Evolutionary conservation across 139 green algal species (phyloP).

Genomic region (Tetradesmus lagerheimii): DNA sequence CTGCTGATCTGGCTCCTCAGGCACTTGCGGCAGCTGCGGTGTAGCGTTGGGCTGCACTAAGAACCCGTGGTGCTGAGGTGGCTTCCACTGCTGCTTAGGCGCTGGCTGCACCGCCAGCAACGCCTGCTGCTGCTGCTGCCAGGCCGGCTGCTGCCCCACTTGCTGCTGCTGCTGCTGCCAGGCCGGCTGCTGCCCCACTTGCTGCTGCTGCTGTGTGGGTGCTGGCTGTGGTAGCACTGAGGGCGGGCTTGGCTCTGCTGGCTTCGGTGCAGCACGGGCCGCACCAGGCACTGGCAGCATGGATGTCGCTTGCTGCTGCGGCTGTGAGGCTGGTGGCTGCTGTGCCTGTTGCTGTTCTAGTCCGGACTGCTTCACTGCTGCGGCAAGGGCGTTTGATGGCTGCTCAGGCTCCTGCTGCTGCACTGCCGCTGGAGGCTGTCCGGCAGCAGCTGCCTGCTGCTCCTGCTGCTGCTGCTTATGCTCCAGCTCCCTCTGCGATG

Average conservation of each 20-base stretch:
- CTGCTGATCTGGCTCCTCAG: constrained; percentile 28
- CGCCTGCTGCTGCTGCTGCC: constrained; percentile 6
- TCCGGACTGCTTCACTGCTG: neutral
- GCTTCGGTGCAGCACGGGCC: neutral
- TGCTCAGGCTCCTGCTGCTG: constrained; percentile 4
- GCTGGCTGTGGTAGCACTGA: neutral
- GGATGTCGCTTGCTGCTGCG: neutral
- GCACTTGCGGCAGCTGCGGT: neutral
- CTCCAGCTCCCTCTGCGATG: neutral
- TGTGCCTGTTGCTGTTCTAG: neutral
- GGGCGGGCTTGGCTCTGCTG: neutral
- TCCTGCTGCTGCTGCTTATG: neutral
- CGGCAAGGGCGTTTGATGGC: neutral
- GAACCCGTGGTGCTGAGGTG: constrained; percentile 10
- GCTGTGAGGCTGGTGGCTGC: neutral
- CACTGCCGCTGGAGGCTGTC: neutral
- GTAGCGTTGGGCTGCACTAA: constrained; percentile 1
- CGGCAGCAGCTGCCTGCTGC: neutral
- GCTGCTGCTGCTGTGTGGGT: neutral
- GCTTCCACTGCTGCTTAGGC: neutral
- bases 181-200: neutral
- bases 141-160: neutral
- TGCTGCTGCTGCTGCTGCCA: constrained; percentile 4
- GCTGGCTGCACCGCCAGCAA: neutral
- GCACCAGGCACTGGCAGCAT: neutral